phyloP scores from a whole-genome alignment of 2,329 filamentous ascomycete genomes.

The Ophiostoma perfectum region DNA sequence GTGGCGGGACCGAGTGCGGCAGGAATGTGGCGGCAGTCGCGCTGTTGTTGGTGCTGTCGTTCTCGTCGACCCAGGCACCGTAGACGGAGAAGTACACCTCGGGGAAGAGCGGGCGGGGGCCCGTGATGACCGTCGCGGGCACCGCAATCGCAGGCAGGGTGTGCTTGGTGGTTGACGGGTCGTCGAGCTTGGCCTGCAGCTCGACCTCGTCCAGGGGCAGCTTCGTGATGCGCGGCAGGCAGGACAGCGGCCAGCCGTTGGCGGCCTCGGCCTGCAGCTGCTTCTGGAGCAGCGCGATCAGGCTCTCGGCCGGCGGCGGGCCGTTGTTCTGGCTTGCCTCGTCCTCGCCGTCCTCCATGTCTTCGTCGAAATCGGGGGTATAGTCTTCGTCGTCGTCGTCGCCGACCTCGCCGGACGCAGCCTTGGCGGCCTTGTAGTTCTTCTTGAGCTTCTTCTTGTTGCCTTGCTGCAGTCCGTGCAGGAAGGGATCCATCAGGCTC shows the following conservation, averaged over 20 bases:
- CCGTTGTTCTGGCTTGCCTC: conserved; percentile 48
- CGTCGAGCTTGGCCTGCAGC: conserved; percentile 53
- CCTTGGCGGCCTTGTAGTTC: conserved; percentile 12
- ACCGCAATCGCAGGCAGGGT: conserved; percentile 69
- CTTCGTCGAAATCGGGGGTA: background rate
- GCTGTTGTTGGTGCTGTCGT: conserved; percentile 6
- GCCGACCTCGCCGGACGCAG: background rate
- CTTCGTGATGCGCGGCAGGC: conserved; percentile 63
- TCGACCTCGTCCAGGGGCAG: conserved; percentile 57
- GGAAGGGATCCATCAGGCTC: conserved; percentile 79
- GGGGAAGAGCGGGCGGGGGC: conserved; percentile 73
- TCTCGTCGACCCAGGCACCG: conserved; percentile 25
- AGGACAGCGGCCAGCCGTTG: conserved; percentile 68
- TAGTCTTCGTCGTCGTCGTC: conserved; percentile 17
- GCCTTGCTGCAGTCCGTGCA: conserved; percentile 33
- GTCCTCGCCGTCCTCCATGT: conserved; percentile 10
- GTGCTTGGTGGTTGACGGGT: conserved; percentile 60
- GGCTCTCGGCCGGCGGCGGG: conserved; percentile 58
- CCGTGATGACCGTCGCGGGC: conserved; percentile 68
- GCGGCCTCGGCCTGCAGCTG: conserved; percentile 74
- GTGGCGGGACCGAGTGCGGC: conserved; percentile 78
- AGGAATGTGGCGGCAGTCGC: conserved; percentile 61
- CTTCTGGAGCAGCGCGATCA: conserved; percentile 76
- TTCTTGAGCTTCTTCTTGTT: conserved; percentile 13
- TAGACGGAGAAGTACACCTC: conserved; percentile 95